phyloP scores from a whole-genome alignment of 306 rosid genomes.

The Vigna reflexopilosa region DNA sequence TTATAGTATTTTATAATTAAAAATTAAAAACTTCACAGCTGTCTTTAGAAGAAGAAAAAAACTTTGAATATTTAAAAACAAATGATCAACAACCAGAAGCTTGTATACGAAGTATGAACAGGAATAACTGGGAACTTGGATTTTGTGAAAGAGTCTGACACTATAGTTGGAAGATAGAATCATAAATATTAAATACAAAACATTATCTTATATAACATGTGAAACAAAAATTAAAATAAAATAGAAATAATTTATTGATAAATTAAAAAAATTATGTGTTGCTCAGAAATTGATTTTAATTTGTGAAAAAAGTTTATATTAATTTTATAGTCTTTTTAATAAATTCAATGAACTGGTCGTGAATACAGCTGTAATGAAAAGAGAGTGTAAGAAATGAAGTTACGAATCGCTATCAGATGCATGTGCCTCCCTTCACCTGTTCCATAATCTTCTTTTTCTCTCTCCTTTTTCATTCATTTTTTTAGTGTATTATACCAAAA shows the following conservation, averaged over 20 bases:
- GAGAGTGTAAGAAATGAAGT: conserved; percentile 34
- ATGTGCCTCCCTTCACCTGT: conserved; percentile 5
- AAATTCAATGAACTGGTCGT: conserved; percentile 34
- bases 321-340: too few species aligned
- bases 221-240: too few species aligned
- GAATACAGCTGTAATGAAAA: conserved; percentile 81
- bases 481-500: too few species aligned
- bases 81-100: background rate
- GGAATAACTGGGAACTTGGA: background rate
- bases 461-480: too few species aligned
- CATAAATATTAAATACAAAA: conserved; percentile 33
- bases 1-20: background rate
- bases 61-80: background rate
- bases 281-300: too few species aligned
- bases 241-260: too few species aligned
- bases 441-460: too few species aligned
- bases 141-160: conserved; percentile 1
- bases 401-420: conserved; percentile 49
- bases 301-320: too few species aligned
- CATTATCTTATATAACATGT: conserved; percentile 17
- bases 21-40: conserved; percentile 24
- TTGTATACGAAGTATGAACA: conserved; percentile 24
- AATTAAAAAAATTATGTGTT: too few species aligned
- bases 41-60: background rate
- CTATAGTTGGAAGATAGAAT: conserved; percentile 15